Evolutionary conservation across 306 rosid genomes (phyloP).

Genomic region (Urtica urens): DNA sequence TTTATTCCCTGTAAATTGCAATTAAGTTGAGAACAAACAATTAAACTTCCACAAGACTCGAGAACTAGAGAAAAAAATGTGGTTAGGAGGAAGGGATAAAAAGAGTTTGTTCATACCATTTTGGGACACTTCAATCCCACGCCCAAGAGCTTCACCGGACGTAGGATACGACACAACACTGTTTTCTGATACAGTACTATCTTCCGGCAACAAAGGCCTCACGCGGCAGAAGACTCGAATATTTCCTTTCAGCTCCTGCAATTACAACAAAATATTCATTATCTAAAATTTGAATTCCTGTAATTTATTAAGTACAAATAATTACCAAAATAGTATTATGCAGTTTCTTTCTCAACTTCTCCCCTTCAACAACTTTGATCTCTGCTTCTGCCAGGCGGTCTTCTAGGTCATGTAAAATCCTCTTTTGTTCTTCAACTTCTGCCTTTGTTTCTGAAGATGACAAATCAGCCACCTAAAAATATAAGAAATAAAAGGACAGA

Average conservation of each 20-base stretch:
- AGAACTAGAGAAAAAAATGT: background rate
- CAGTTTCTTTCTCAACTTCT: constrained; percentile 59
- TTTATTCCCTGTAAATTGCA: constrained; percentile 49
- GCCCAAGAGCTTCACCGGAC: constrained; percentile 66
- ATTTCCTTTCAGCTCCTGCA: constrained; percentile 86
- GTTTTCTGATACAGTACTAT: constrained; percentile 41
- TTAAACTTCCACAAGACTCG: background rate
- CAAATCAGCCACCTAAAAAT: constrained; percentile 43
- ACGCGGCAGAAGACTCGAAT: constrained; percentile 93
- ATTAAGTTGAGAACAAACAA: background rate
- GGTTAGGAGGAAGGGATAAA: background rate
- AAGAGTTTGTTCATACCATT: constrained; percentile 34
- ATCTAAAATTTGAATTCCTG: too few species aligned
- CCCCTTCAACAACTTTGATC: constrained; percentile 62
- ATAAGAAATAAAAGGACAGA: background rate
- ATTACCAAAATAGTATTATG: constrained; percentile 84
- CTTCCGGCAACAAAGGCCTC: constrained; percentile 82
- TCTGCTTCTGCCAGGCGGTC: constrained; percentile 58
- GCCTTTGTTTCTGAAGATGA: constrained; percentile 48
- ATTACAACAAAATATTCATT: constrained; percentile 9
- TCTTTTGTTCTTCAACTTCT: constrained; percentile 54
- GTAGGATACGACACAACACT: constrained; percentile 63
- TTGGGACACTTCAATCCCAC: constrained; percentile 74
- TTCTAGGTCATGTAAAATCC: constrained; percentile 35
- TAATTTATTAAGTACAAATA: constrained; percentile 6